A percentile compares a stretch with the other conserved stretches of the same genome.
phyloP scores from a whole-genome alignment of 2,329 filamentous ascomycete genomes.

The Pseudocercospora fuligena region DNA sequence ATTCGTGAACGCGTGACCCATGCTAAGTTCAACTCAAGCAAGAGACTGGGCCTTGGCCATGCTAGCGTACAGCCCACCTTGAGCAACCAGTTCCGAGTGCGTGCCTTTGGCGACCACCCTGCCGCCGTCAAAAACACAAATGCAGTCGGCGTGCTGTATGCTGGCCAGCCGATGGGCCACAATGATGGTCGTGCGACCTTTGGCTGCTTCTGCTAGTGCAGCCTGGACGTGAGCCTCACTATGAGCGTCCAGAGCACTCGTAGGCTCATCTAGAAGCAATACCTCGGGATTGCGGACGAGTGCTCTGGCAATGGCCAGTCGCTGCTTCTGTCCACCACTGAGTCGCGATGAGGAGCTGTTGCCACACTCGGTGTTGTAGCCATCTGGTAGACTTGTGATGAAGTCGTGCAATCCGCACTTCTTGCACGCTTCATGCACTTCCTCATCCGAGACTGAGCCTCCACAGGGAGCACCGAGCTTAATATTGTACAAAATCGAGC shows the following conservation, averaged over 20 bases:
- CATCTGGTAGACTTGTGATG: conserved; percentile 53
- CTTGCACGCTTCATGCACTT: conserved; percentile 45
- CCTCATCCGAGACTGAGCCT: conserved; percentile 35
- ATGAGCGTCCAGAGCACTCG: conserved; percentile 52
- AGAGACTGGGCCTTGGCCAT: conserved; percentile 45
- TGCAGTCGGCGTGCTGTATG: conserved; percentile 78
- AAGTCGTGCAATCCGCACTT: conserved; percentile 54
- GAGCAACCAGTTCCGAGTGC: conserved; percentile 62
- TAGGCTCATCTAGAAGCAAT: conserved; percentile 54
- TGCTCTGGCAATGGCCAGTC: conserved; percentile 53
- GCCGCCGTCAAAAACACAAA: conserved; percentile 75
- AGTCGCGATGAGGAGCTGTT: conserved; percentile 46
- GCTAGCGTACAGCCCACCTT: conserved; percentile 49
- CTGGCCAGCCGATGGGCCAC: conserved; percentile 79
- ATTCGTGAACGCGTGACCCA: neutral
- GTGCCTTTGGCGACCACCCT: conserved; percentile 65
- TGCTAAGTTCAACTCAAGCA: conserved; percentile 27
- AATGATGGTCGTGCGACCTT: conserved; percentile 67
- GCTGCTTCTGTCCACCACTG: conserved; percentile 53
- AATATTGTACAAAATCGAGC: conserved; percentile 51
- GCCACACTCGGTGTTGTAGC: conserved; percentile 53
- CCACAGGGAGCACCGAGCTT: conserved; percentile 42
- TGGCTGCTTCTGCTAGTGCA: conserved; percentile 47
- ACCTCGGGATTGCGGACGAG: conserved; percentile 53
- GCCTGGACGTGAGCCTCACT: conserved; percentile 50